Conservation (phyloP, 2,329 filamentous ascomycete species). For the Penicillium verrucosum region DNA sequence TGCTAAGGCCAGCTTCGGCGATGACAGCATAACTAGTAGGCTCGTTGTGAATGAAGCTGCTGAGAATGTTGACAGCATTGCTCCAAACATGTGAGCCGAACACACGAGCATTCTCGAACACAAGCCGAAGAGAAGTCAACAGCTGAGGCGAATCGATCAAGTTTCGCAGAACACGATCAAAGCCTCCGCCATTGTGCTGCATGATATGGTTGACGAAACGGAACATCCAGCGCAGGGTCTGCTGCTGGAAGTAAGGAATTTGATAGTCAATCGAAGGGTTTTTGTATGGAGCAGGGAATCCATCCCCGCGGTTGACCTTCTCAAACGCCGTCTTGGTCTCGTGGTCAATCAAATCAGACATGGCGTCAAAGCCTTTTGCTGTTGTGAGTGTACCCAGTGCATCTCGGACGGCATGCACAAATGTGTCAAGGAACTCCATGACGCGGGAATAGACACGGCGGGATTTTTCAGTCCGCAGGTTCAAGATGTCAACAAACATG, state of each 20-base stretch:
- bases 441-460: slow-evolving; percentile 80
- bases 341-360: slow-evolving; percentile 79
- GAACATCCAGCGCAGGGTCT: slow-evolving; percentile 87
- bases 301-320: slow-evolving; percentile 64
- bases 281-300: slow-evolving; percentile 68
- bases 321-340: slow-evolving; percentile 70
- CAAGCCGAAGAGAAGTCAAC: slow-evolving; percentile 71
- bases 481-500: slow-evolving; percentile 83
- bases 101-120: slow-evolving; percentile 72
- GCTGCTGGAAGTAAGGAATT: slow-evolving; percentile 89
- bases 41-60: slow-evolving; percentile 97
- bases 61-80: slow-evolving; percentile 84
- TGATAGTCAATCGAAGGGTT: slow-evolving; percentile 88
- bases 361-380: slow-evolving; percentile 80
- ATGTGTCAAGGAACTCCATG: slow-evolving; percentile 80
- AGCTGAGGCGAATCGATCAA: slow-evolving; percentile 89
- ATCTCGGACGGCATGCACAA: slow-evolving; percentile 80
- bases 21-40: slow-evolving; percentile 96
- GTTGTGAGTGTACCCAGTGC: slow-evolving; percentile 80
- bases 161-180: slow-evolving; percentile 85
- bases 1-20: slow-evolving; percentile 86
- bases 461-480: slow-evolving; percentile 74
- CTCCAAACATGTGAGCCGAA: slow-evolving; percentile 97
- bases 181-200: slow-evolving; percentile 75
- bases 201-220: slow-evolving; percentile 97